phyloP scores from a whole-genome alignment of 2,329 filamentous ascomycete species.

The Gnomoniopsis sp. region DNA sequence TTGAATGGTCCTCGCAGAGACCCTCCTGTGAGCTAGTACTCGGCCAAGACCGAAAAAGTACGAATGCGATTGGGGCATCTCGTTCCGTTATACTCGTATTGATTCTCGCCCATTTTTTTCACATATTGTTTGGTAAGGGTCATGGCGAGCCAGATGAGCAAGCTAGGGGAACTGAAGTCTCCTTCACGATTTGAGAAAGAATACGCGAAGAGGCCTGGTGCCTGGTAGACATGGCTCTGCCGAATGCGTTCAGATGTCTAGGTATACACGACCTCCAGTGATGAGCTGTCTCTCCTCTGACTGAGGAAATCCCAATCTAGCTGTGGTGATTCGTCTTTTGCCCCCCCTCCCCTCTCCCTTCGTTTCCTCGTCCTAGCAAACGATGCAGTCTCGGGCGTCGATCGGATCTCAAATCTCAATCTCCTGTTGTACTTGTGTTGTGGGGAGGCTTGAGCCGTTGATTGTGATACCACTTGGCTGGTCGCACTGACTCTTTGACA shows the following conservation, averaged over 20 bases:
- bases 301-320: neutral
- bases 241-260: neutral
- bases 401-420: neutral
- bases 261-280: neutral
- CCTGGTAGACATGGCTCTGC: neutral
- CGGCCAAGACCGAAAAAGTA: too few relatives aligned
- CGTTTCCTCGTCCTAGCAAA: neutral
- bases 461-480: neutral
- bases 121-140: too few relatives aligned
- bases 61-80: too few relatives aligned
- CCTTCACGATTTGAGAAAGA: neutral
- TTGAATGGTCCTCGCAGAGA: too few relatives aligned
- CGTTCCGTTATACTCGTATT: too few relatives aligned
- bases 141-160: neutral
- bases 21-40: too few relatives aligned
- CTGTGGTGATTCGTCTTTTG: too few relatives aligned
- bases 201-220: neutral
- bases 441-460: neutral
- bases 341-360: too few relatives aligned
- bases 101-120: too few relatives aligned
- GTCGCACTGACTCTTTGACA: slow-evolving; percentile 7
- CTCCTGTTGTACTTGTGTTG: slow-evolving; percentile 1
- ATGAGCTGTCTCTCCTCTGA: neutral
- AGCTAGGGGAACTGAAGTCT: neutral
- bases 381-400: slow-evolving; percentile 8